Base-by-base conservation (phyloP, 2,329 filamentous ascomycete species). In the Nothopassalora personata region DNA sequence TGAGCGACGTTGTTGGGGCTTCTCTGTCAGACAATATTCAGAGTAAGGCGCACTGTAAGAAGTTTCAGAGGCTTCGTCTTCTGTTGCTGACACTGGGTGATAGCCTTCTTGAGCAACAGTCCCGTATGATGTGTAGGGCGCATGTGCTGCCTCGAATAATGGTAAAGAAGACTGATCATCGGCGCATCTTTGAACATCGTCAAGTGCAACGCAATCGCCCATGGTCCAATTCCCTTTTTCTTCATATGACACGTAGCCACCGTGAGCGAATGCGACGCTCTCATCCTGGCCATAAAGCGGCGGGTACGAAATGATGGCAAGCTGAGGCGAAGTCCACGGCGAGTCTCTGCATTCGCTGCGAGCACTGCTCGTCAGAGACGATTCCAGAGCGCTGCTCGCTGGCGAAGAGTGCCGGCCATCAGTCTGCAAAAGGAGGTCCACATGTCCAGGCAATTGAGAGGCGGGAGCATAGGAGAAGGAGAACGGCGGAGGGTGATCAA, bases 41-140 rank as follows among this genome's bases (percentile, higher is more conserved):
- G 34, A 33, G 36, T 39, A 59, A 10, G 57, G 56, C 46, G 54
- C 53, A 31, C 57, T 60, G 50, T 57, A 15, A 9, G 31, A 48
- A 33, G 53, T 45, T 13, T 47, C 49, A 11, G 52, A 49, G 9
- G 57, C 50, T n/a, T 47, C 46, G 30, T 58, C 56, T 45, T 58
- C 30, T 11, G 56, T 49, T 39, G n/a, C 45, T 43, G 50, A 33
- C 45, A 66, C 56, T 1, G 65, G 62, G 10, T 67, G 63, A 51
- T 68, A 70, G 27, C 67, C 66, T 53, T 70, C 67, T 23, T 68
- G 62, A 13, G 58, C 54, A 36, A 47, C 59, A 18, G 23, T 39
- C 11, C 54, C 56, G 33, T 63, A 66, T 3, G 36, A 50, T 51
- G 5, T n/a, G 18, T 28, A 30, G 28, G 28, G 30, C 13, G 54